Conservation (phyloP, 2,329 filamentous ascomycete genomes). For the Xylaria multiplex region DNA sequence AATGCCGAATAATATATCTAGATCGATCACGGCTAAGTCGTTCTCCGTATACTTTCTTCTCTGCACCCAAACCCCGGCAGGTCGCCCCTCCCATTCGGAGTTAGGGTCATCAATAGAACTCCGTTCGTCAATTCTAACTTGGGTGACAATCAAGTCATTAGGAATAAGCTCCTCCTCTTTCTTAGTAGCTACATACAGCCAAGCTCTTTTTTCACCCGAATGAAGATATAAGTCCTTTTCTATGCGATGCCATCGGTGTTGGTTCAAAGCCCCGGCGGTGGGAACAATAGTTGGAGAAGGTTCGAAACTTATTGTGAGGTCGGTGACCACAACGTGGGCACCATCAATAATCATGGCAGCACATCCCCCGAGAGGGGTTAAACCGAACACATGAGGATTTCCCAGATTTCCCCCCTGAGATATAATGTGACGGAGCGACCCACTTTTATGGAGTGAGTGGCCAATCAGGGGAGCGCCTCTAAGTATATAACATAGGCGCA, state of each 20-base stretch:
- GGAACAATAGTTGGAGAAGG: background rate
- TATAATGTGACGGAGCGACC: too few species aligned
- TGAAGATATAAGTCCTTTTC: conserved; percentile 76
- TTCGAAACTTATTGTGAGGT: background rate
- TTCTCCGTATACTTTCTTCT: background rate
- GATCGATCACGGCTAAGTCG: conserved; percentile 64
- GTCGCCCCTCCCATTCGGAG: background rate
- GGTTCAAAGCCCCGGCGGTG: background rate
- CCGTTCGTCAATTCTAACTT: conserved; percentile 64
- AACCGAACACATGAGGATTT: background rate
- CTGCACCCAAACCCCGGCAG: background rate
- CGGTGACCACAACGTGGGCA: background rate
- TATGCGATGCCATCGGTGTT: conserved; percentile 67
- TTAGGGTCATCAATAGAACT: too few species aligned
- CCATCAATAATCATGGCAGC: background rate
- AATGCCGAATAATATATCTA: conserved; percentile 73
- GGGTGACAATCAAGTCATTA: conserved; percentile 69
- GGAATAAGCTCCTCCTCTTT: conserved; percentile 71
- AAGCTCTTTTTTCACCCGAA: conserved; percentile 70
- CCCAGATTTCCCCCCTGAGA: background rate
- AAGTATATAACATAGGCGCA: too few species aligned
- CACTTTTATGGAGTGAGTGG: too few species aligned
- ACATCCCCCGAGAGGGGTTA: background rate
- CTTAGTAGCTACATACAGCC: conserved; percentile 70
- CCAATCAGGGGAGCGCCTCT: too few species aligned